phyloP scores from a whole-genome alignment of 2,329 filamentous ascomycete species.

The Thermomyces lanuginosus region DNA sequence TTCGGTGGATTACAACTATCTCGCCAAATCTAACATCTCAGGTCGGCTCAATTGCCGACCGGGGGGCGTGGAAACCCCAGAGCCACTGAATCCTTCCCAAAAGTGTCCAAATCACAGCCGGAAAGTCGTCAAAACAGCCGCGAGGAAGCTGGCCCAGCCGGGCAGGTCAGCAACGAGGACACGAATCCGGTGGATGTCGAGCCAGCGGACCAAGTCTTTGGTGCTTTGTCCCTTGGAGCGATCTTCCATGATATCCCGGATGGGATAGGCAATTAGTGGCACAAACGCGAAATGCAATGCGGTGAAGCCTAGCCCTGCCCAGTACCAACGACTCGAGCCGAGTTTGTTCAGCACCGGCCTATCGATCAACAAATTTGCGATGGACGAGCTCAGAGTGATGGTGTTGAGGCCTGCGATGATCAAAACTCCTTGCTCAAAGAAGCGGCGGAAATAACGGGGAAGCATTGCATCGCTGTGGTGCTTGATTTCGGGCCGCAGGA shows the following conservation, averaged over 20 bases:
- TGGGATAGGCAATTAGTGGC: slow-evolving; percentile 2
- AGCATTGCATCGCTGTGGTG: slow-evolving; percentile 16
- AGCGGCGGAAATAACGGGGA: slow-evolving; percentile 28
- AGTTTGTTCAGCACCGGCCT: slow-evolving; percentile 1
- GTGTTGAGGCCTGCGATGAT: slow-evolving; percentile 21
- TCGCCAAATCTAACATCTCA: no score
- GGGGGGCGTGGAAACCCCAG: no score
- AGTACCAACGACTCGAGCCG: no score
- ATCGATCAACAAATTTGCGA: slow-evolving; percentile 4
- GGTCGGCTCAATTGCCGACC: no score
- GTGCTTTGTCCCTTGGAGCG: slow-evolving; percentile 1
- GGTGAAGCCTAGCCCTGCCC: slow-evolving; percentile 3
- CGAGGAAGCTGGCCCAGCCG: slow-evolving; percentile 4
- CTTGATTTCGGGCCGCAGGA: slow-evolving; percentile 9
- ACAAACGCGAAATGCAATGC: slow-evolving; percentile 5
- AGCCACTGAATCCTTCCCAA: slow-evolving; percentile 8
- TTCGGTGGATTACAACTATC: no score
- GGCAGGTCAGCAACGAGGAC: slow-evolving; percentile 4
- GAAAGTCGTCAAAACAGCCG: slow-evolving; percentile 2
- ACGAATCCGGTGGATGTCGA: slow-evolving; percentile 2
- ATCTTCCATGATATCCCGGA: slow-evolving; percentile 3
- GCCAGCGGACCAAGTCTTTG: slow-evolving; percentile 2
- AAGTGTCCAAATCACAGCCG: no score
- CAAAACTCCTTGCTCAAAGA: slow-evolving; percentile 24
- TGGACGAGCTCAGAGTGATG: slow-evolving; percentile 6